These are phyloP conservation scores for Alternaria incomplexa DNA, from an alignment of 2,329 filamentous ascomycete species.

Conservation along the genomic window DNA sequence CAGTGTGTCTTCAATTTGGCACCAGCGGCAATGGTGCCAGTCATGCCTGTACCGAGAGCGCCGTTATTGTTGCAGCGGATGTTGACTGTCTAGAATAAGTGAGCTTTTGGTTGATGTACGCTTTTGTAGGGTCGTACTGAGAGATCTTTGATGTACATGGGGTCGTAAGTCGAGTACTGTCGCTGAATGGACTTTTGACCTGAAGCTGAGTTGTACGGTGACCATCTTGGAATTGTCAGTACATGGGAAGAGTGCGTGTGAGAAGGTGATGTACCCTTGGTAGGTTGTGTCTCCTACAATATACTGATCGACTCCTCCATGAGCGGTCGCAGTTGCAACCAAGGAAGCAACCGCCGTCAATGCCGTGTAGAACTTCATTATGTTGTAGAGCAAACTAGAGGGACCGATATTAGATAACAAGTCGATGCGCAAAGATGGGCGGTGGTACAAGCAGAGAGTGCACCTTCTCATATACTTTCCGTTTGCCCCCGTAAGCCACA, in stretches of 20 bases:
- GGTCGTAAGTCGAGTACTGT: conserved; percentile 37
- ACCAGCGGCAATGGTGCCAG: conserved; percentile 57
- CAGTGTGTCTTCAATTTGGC: conserved; percentile 58
- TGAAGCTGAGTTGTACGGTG: conserved; percentile 34
- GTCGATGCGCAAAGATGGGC: not conserved
- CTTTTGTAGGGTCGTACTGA: conserved; percentile 16
- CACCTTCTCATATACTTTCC: conserved; percentile 12
- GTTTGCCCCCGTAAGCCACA: not conserved
- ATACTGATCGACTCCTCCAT: conserved; percentile 38
- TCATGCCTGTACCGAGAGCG: conserved; percentile 39
- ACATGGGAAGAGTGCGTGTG: too few relatives aligned
- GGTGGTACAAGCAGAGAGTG: not conserved
- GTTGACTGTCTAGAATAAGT: conserved; percentile 27
- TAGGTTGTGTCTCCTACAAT: conserved; percentile 30
- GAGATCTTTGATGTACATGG: conserved; percentile 34
- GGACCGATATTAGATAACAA: not conserved
- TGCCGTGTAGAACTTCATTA: conserved; percentile 30
- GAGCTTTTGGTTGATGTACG: not conserved
- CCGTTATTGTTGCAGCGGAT: conserved; percentile 44
- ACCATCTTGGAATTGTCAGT: conserved; percentile 24
- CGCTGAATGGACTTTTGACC: conserved; percentile 37
- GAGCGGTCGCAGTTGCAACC: conserved; percentile 27
- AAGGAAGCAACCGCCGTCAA: conserved; percentile 27
- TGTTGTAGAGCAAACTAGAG: not conserved
- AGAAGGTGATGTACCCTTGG: conserved; percentile 25